Percentiles rank a stretch among this genome's conserved stretches.
These are phyloP conservation scores for Aspergillus floridensis DNA, from an alignment of 2,329 filamentous ascomycete species.

Conservation along the genomic window DNA sequence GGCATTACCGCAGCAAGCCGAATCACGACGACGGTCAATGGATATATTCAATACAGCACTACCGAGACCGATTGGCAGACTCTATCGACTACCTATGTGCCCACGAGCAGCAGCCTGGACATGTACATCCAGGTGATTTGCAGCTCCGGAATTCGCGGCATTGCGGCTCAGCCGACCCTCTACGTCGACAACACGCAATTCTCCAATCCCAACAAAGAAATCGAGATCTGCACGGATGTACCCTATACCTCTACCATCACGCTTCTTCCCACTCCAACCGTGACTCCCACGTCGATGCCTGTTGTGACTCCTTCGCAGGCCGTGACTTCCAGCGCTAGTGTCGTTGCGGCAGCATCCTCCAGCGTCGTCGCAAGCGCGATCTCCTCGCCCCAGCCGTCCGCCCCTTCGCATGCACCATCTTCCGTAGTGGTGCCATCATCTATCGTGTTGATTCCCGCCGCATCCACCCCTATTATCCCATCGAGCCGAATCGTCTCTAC, in stretches of 20 bases:
- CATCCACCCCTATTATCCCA: background rate
- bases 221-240: background rate
- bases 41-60: background rate
- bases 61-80: background rate
- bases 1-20: background rate
- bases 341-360: background rate
- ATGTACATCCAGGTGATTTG: background rate
- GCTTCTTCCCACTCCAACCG: background rate
- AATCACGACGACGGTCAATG: background rate
- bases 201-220: background rate
- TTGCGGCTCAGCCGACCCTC: background rate
- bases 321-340: background rate
- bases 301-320: background rate
- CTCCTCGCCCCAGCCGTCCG: background rate
- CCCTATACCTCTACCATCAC: background rate
- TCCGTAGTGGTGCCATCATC: too few species aligned
- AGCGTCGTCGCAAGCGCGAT: background rate
- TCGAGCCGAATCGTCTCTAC: background rate
- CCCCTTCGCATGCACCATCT: background rate
- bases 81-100: background rate
- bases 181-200: background rate
- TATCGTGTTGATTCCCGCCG: too few species aligned
- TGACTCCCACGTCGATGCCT: background rate
- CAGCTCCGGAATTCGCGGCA: background rate
- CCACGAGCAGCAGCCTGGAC: background rate